A percentile compares a stretch with the other conserved stretches of the same genome.
Evolutionary conservation across 2,329 filamentous ascomycete genomes (phyloP).

Genomic region (Pseudogymnoascus sp.): DNA sequence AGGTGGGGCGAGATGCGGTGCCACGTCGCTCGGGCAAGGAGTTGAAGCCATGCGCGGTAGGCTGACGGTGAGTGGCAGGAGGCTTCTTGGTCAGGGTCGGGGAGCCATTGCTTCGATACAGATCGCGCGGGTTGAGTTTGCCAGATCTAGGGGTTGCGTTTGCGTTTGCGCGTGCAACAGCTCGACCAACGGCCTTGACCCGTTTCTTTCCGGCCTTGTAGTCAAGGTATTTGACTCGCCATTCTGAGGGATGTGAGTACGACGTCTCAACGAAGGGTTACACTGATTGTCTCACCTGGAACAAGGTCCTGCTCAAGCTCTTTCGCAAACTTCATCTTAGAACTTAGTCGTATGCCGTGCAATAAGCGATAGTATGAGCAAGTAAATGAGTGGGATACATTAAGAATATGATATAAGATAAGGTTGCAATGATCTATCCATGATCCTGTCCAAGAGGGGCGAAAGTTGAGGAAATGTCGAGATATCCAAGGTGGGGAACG

Average conservation of each 20-base stretch:
- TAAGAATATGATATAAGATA: conserved; percentile 1
- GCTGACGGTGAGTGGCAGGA: background rate
- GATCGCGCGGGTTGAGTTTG: conserved; percentile 9
- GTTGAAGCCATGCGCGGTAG: background rate
- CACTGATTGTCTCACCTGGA: conserved; percentile 47
- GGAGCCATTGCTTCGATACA: conserved; percentile 8
- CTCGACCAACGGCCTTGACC: conserved; percentile 71
- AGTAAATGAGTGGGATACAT: background rate
- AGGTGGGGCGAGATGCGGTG: background rate
- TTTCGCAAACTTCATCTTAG: conserved; percentile 56
- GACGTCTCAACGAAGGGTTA: background rate
- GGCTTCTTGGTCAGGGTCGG: background rate
- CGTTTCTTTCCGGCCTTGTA: conserved; percentile 96
- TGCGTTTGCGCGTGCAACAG: conserved; percentile 55
- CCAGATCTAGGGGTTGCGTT: conserved; percentile 39
- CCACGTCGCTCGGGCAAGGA: conserved; percentile 1
- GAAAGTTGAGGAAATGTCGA: background rate
- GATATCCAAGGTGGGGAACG: conserved; percentile 4
- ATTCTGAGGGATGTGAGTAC: conserved; percentile 47
- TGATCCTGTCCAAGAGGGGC: background rate
- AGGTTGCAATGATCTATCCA: background rate
- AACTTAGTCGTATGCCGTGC: conserved; percentile 22
- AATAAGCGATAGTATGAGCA: background rate
- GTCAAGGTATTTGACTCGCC: conserved; percentile 87
- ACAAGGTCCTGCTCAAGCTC: conserved; percentile 83